Percentiles rank a stretch among this genome's conserved stretches.
These are phyloP conservation scores for Hymenoscyphus repandus DNA, from an alignment of 2,329 filamentous ascomycete genomes.

Conservation along the genomic window DNA sequence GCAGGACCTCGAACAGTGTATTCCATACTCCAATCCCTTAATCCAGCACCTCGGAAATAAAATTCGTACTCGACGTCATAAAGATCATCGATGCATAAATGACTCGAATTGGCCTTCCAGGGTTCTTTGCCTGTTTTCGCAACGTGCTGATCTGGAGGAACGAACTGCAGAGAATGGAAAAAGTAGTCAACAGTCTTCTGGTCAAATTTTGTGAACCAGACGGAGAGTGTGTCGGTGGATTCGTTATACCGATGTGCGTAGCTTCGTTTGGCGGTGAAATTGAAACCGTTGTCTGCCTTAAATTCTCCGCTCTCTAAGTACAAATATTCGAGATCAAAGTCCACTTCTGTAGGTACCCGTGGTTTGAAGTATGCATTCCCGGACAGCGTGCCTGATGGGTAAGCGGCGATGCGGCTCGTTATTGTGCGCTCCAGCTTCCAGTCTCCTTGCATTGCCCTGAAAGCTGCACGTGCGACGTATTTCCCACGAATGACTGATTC, in stretches of 20 bases:
- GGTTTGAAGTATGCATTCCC: conserved; percentile 63
- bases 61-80: conserved; percentile 70
- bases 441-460: conserved; percentile 62
- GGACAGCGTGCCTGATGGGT: conserved; percentile 59
- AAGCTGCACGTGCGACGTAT: conserved; percentile 62
- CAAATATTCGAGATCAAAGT: conserved; percentile 50
- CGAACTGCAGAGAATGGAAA: conserved; percentile 69
- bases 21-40: conserved; percentile 53
- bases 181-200: conserved; percentile 61
- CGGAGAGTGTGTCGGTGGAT: conserved; percentile 52
- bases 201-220: conserved; percentile 69
- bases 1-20: conserved; percentile 66
- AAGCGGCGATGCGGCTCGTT: conserved; percentile 46
- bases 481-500: conserved; percentile 28
- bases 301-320: conserved; percentile 66
- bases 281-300: conserved; percentile 40
- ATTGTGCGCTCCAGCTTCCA: conserved; percentile 61
- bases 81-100: conserved; percentile 66
- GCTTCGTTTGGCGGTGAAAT: conserved; percentile 33
- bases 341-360: conserved; percentile 47
- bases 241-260: conserved; percentile 72
- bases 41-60: conserved; percentile 49
- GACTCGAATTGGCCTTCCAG: conserved; percentile 61
- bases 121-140: conserved; percentile 10
- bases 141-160: conserved; percentile 28